phyloP scores from a whole-genome alignment of 768 basidiomycete species.

The Coprinellus aureogranulatus region DNA sequence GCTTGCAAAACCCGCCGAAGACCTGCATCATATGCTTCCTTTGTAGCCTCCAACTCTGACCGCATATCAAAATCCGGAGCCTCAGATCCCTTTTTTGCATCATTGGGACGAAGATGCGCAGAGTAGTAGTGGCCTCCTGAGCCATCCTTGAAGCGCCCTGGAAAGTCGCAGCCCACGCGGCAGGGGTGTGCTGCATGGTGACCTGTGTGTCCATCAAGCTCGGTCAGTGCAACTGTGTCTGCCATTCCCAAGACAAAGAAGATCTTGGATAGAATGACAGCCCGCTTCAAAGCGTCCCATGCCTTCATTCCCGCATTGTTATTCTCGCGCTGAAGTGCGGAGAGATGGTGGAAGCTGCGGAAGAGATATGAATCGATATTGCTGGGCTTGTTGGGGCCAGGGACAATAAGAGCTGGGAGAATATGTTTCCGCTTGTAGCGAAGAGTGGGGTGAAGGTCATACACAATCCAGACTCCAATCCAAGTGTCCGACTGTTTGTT shows the following conservation, averaged over 20 bases:
- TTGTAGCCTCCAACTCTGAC: neutral
- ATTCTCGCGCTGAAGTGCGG: conserved; percentile 14
- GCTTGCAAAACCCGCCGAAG: neutral
- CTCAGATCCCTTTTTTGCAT: conserved; percentile 19
- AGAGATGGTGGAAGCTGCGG: conserved; percentile 16
- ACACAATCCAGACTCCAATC: conserved; percentile 42
- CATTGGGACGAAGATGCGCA: conserved; percentile 25
- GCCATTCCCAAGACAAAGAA: conserved; percentile 8
- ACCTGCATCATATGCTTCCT: neutral
- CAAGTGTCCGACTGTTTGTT: conserved; percentile 41
- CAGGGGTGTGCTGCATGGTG: conserved; percentile 15
- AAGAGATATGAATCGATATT: conserved; percentile 24
- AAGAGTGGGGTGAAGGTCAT: conserved; percentile 22
- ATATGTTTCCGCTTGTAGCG: conserved; percentile 24
- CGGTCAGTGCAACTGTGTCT: conserved; percentile 10
- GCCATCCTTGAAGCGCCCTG: neutral
- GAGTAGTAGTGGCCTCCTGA: conserved; percentile 30
- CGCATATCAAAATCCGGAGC: conserved; percentile 18
- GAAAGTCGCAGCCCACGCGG: conserved; percentile 7
- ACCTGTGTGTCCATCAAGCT: conserved; percentile 12
- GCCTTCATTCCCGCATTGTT: neutral
- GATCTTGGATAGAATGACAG: neutral
- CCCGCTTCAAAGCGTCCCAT: conserved; percentile 7
- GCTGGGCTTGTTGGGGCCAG: conserved; percentile 28
- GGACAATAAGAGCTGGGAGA: conserved; percentile 24